Evolutionary conservation across 257 asterid species (phyloP), one percentile per base, ranked within the genome.

Genomic region (Solanum paucissectum): DNA sequence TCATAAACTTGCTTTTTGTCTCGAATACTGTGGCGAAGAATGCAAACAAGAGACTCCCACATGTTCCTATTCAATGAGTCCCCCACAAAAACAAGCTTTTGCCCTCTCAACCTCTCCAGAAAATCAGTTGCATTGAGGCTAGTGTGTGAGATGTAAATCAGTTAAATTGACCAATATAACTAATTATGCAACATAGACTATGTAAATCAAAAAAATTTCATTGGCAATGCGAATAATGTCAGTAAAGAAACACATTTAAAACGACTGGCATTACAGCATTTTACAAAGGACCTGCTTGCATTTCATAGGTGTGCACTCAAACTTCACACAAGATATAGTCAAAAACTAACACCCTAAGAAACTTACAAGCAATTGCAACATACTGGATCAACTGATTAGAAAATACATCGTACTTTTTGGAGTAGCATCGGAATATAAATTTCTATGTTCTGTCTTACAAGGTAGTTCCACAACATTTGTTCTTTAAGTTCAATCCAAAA

Each of bases 11-110:
- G 90, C 88, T 83, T 91, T 89, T 94, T 94, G 91, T 96, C 94
- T 69, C 88, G 88, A 37, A 95, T 89, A 20, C 97, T 97, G 20
- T 93, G 94, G 85, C 98, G 98, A 86, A 96, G 98, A 21, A 93
- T 87, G 91, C 99, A 96, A 66, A 95, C 95, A 86, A 96, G 98
- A 87, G 99, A 95, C 89, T 96, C 99, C 99, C 99, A 96, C 99
- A 95, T 95, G 93, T 96, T 96, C 87, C 99, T 92, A 90, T 96
- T 96, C 86, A 96, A 93, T 0, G 99, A 96, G 89, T 96, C 99
- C 68, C 99, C 99, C 33, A 95, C 98, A 18, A 96, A 95, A 13
- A 96, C 95, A 85, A 96, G 91, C 88, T 91, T 95, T 79, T 94
- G 89, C 58, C 96, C 98, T 88, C 97, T 91, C 58, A 96, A 94